Evolutionary conservation across 306 rosid genomes (phyloP).

Genomic region (Cucurbita moschata): DNA sequence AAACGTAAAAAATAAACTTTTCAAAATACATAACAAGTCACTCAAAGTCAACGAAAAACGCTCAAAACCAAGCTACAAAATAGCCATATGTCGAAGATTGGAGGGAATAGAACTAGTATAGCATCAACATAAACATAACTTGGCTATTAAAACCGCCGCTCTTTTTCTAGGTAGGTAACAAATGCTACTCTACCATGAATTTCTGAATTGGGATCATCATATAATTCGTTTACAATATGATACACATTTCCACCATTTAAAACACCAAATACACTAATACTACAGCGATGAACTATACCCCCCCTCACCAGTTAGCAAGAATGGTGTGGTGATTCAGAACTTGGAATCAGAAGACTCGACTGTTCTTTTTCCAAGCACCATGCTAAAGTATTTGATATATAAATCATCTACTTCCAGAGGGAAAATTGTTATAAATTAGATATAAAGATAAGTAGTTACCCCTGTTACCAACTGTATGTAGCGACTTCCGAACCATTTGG

Average conservation of each 20-base stretch:
- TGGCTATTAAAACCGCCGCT: not conserved
- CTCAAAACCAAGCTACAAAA: not conserved
- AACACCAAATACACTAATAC: not conserved
- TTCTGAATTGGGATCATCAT: not conserved
- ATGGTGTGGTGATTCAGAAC: not conserved
- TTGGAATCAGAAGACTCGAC: not conserved
- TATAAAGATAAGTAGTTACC: conserved; percentile 3
- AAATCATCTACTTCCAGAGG: not conserved
- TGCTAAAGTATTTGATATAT: conserved; percentile 1
- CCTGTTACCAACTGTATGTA: not conserved
- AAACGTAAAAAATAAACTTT: no score
- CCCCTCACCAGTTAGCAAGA: not conserved
- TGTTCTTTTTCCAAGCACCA: not conserved
- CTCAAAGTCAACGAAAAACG: no score
- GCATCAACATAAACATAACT: not conserved
- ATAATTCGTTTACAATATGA: conserved; percentile 3
- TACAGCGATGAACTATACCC: not conserved
- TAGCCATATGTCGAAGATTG: not conserved
- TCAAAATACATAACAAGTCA: no score
- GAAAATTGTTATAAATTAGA: not conserved
- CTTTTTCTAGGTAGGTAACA: not conserved
- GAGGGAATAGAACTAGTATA: no score
- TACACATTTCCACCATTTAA: conserved; percentile 1
- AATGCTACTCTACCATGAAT: not conserved
- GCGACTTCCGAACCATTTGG: not conserved